Conservation (phyloP, 75 land plant genomes). For the Adiantum capillusveneris region DNA sequence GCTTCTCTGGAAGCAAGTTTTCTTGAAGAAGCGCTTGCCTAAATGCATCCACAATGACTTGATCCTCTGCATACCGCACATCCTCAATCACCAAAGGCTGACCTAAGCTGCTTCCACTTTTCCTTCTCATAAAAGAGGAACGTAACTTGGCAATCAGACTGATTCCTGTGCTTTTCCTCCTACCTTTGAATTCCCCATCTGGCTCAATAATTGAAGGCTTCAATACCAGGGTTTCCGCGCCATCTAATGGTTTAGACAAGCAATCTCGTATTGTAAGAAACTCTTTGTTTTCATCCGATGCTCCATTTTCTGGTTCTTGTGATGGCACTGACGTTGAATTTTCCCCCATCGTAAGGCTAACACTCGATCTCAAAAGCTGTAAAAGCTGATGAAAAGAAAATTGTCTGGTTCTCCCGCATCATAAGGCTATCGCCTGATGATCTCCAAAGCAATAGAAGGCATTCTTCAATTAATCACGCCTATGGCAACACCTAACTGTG, state of each 20-base stretch:
- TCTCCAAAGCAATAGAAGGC: too few species aligned
- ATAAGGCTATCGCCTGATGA: too few species aligned
- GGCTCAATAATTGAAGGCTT: background rate
- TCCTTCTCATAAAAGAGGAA: background rate
- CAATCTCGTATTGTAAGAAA: background rate
- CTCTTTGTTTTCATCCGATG: background rate
- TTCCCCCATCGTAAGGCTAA: too few species aligned
- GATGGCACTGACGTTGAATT: too few species aligned
- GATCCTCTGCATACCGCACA: conserved; percentile 34
- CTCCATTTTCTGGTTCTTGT: too few species aligned
- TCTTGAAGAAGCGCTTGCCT: conserved; percentile 28
- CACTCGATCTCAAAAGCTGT: too few species aligned
- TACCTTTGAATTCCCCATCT: background rate
- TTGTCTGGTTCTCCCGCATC: too few species aligned
- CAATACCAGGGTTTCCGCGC: background rate
- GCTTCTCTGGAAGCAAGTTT: conserved; percentile 28
- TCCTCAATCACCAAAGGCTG: conserved; percentile 19
- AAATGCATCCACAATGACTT: conserved; percentile 28
- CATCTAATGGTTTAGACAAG: background rate
- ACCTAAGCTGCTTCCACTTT: background rate
- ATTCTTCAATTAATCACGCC: too few species aligned
- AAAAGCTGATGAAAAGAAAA: too few species aligned
- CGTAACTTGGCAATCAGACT: background rate
- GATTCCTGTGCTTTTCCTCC: background rate
- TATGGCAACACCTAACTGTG: too few species aligned